These are phyloP conservation scores for Camillea tinctor DNA, from an alignment of 2,329 filamentous ascomycete species.

Conservation along the genomic window DNA sequence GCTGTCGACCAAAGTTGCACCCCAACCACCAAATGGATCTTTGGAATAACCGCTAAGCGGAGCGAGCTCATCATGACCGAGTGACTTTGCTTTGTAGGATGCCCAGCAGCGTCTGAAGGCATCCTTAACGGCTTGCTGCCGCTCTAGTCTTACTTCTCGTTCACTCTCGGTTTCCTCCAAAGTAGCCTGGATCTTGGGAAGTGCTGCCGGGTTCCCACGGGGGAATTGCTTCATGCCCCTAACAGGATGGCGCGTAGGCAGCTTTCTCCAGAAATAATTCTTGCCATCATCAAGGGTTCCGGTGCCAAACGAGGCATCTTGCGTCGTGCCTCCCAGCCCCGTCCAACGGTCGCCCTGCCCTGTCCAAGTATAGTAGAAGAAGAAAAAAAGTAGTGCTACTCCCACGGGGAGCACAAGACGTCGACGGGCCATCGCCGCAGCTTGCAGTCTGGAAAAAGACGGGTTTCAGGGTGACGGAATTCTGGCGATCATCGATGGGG, in stretches of 20 bases:
- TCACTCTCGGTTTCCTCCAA: slow-evolving; percentile 20
- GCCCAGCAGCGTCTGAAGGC: slow-evolving; percentile 32
- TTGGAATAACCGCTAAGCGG: slow-evolving; percentile 40
- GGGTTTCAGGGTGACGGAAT: background rate
- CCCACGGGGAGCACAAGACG: slow-evolving; percentile 14
- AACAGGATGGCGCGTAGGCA: slow-evolving; percentile 24
- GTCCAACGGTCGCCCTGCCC: background rate
- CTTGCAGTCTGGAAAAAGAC: slow-evolving; percentile 1
- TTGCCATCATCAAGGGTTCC: slow-evolving; percentile 21
- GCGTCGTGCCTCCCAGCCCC: slow-evolving; percentile 1
- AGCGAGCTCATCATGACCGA: slow-evolving; percentile 42
- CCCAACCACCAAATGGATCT: slow-evolving; percentile 44
- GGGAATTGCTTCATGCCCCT: slow-evolving; percentile 22
- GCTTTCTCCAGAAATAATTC: slow-evolving; percentile 27
- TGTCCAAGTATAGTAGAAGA: slow-evolving; percentile 15
- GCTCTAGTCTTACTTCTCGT: slow-evolving; percentile 14
- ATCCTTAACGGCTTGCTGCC: slow-evolving; percentile 20
- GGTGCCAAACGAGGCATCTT: background rate
- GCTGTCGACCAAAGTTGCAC: slow-evolving; percentile 46
- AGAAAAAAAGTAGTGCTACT: slow-evolving; percentile 8
- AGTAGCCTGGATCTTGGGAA: slow-evolving; percentile 23
- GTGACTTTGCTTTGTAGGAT: slow-evolving; percentile 42
- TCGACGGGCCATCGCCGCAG: slow-evolving; percentile 9
- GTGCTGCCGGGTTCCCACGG: slow-evolving; percentile 15
- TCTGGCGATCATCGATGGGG: background rate